Percentiles rank a stretch among this genome's conserved stretches.
Evolutionary conservation across 768 basidiomycete genomes (phyloP).

Genomic region (Panellus pusillus): DNA sequence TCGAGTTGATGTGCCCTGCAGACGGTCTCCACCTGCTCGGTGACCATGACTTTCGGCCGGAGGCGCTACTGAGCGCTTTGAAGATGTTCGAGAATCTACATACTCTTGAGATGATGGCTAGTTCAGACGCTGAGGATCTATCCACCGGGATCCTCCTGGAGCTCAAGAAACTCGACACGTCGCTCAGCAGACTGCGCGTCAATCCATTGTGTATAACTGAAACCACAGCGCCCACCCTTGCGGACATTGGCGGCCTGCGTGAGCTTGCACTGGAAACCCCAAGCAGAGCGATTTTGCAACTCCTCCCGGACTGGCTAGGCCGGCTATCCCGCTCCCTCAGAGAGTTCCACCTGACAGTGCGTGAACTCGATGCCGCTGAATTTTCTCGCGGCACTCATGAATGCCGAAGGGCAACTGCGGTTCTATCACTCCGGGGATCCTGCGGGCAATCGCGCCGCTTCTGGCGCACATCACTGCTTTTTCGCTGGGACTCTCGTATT

Average conservation of each 20-base stretch:
- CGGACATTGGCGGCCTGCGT: constrained; percentile 30
- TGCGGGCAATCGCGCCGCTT: constrained; percentile 44
- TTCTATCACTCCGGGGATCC: constrained; percentile 61
- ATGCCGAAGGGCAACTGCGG: constrained; percentile 55
- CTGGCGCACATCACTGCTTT: constrained; percentile 37
- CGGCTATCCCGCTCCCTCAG: constrained; percentile 3
- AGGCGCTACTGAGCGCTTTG: constrained; percentile 8
- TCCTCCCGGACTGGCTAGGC: constrained; percentile 34
- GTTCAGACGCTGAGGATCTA: too few relatives aligned
- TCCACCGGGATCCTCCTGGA: constrained; percentile 31
- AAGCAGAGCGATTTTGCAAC: constrained; percentile 39
- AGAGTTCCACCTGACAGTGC: constrained; percentile 45
- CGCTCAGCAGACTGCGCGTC: constrained; percentile 32
- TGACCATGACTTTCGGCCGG: constrained; percentile 9
- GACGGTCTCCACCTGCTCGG: neutral
- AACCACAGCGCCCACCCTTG: constrained; percentile 29
- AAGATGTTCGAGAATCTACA: constrained; percentile 34
- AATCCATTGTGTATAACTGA: constrained; percentile 38
- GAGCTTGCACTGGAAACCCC: constrained; percentile 37
- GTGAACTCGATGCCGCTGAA: constrained; percentile 5
- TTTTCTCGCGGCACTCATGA: neutral
- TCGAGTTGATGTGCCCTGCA: neutral
- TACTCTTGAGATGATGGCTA: too few relatives aligned
- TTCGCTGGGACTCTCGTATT: constrained; percentile 58
- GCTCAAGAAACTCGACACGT: constrained; percentile 14